A percentile compares a stretch with the other conserved stretches of the same genome.
Conservation (phyloP, 768 basidiomycete genomes). For the Melanogaster broomeanus region DNA sequence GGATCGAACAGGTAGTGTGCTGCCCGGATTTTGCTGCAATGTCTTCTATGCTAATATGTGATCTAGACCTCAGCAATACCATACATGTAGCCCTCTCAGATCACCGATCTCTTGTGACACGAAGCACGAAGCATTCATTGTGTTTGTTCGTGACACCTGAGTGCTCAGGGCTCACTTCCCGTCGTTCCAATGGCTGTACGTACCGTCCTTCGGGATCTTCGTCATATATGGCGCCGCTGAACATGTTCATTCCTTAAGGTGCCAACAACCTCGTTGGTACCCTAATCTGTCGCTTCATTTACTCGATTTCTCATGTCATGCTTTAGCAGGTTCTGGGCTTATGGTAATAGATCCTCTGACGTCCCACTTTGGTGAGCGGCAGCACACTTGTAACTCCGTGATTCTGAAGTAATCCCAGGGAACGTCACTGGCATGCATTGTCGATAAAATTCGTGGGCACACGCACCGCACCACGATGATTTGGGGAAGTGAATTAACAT, state of each 20-base stretch:
- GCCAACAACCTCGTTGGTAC: constrained; percentile 9
- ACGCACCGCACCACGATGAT: constrained; percentile 12
- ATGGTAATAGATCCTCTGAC: neutral
- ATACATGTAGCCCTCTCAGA: constrained; percentile 12
- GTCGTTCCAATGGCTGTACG: constrained; percentile 24
- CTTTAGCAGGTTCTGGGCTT: neutral
- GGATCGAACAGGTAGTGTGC: constrained; percentile 9
- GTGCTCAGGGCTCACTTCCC: neutral
- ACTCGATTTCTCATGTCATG: constrained; percentile 1
- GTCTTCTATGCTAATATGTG: neutral
- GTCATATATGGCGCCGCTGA: constrained; percentile 11
- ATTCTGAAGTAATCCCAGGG: constrained; percentile 5
- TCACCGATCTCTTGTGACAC: constrained; percentile 13
- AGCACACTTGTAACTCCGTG: neutral
- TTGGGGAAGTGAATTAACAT: constrained; percentile 17
- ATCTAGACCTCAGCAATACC: neutral
- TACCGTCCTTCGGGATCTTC: constrained; percentile 22
- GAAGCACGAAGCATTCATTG: neutral
- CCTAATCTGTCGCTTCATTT: constrained; percentile 1
- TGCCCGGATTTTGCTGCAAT: constrained; percentile 4
- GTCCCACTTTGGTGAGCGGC: neutral
- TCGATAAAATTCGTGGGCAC: constrained; percentile 1
- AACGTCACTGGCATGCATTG: neutral
- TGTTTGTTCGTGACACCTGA: neutral
- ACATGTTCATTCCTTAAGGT: constrained; percentile 20